Base-by-base conservation (phyloP, 345 rosid genomes). In the Heritiera fomes region DNA sequence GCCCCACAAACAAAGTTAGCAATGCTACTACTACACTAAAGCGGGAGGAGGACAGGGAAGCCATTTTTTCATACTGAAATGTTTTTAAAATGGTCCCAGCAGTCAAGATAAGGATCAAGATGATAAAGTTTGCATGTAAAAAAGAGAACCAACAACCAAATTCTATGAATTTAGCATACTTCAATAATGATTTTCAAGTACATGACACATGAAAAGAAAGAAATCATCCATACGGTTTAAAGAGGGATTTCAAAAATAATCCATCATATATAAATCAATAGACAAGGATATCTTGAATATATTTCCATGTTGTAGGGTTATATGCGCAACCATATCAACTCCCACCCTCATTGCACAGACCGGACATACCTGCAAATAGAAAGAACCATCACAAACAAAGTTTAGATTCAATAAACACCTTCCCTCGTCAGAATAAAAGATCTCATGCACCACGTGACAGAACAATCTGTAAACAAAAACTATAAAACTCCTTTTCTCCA, bases 321-420 rank as follows among this genome's bases (percentile, higher is more conserved):
- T 95, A 84, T 95, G 99, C 3, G 98, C 94, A 86, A 95, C 98
- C 99, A 95, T 91, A 83, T 95, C 99, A 28, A 87, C 86, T 64
- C 96, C 97, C 77, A 91, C 99, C 85, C 94, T 95, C 87, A 87
- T 72, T 63, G 93, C 86, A 82, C 99, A 95, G 81, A 93, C 92
- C 6, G 99, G 98, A 80, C 99, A 95, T 53, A 95, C 93, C 99
- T 95, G 90, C 88, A 86, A 71, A 76, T 63, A 56, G 80, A 67
- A 49, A 75, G 62, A 14, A 18, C 46, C 2, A 59, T 60, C 64
- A 55, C 65, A 41, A 76, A 77, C 64, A 76, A 58, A 46, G 45
- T 67, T 76, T 58, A 66, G 73, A 30, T 55, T 73, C 43, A 74
- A 74, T 11, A 71, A 30, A 30, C 12, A 46, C 2, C 46, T 65